Conservation (phyloP, 2,329 filamentous ascomycete species). For the Daldinia sp. region DNA sequence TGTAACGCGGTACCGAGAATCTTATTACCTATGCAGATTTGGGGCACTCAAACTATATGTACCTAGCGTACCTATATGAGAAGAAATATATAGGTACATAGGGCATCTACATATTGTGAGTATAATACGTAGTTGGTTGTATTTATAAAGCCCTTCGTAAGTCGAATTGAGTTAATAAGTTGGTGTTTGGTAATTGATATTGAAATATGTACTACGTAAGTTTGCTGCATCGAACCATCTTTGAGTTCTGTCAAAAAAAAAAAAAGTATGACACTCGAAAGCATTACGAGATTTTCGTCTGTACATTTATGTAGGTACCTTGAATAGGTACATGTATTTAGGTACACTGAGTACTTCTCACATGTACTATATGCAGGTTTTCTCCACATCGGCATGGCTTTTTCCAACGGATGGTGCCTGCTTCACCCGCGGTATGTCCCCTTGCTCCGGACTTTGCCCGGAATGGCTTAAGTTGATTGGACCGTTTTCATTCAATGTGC, state of each 20-base stretch:
- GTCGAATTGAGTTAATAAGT: neutral
- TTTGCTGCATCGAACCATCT: neutral
- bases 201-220: neutral
- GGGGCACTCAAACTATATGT: neutral
- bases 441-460: slow-evolving; percentile 34
- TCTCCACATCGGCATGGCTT: slow-evolving; percentile 31
- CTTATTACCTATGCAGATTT: slow-evolving; percentile 2
- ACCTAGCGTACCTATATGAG: neutral
- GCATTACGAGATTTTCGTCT: neutral
- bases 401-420: slow-evolving; percentile 33
- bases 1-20: neutral
- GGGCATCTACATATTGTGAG: too few relatives aligned
- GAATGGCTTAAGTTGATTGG: slow-evolving; percentile 35
- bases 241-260: neutral
- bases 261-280: neutral
- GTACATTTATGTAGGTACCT: neutral
- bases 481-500: slow-evolving; percentile 37
- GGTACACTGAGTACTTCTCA: neutral
- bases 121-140: neutral
- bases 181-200: neutral
- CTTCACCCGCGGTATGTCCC: slow-evolving; percentile 33
- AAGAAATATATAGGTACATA: neutral
- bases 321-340: slow-evolving; percentile 11
- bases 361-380: neutral
- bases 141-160: neutral